Conservation (phyloP, 345 rosid species). For the Lagerstroemia speciosa region DNA sequence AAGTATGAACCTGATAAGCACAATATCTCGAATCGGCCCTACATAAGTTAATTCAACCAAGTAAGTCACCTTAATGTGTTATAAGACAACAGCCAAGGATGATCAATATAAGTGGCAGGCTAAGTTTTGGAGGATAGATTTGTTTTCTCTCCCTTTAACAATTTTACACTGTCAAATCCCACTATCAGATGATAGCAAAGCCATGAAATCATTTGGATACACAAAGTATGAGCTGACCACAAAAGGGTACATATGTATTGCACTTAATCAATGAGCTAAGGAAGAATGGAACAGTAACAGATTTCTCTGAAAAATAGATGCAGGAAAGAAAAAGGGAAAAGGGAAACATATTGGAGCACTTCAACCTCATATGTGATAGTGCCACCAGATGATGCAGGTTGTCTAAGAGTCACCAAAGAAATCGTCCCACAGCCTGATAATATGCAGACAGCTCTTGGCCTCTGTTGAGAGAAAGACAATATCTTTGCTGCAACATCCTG, state of each 20-base stretch:
- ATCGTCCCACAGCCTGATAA: conserved; percentile 89
- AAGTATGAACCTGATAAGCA: conserved; percentile 91
- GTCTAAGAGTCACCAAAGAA: conserved; percentile 78
- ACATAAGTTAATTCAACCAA: conserved; percentile 22
- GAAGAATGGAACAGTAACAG: background rate
- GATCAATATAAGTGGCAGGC: background rate
- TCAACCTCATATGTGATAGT: conserved; percentile 69
- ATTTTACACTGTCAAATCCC: too few relatives aligned
- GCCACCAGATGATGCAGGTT: conserved; percentile 60
- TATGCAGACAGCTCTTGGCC: conserved; percentile 92
- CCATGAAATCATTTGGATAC: too few relatives aligned
- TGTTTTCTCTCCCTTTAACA: too few relatives aligned
- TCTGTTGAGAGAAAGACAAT: conserved; percentile 70
- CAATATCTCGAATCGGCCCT: conserved; percentile 96
- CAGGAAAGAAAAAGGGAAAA: background rate
- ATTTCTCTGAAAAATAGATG: background rate
- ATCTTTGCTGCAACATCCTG: conserved; percentile 85
- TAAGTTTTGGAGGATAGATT: too few relatives aligned
- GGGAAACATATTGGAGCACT: conserved; percentile 11
- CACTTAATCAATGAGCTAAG: background rate
- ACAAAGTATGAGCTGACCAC: too few relatives aligned
- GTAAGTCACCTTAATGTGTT: conserved; percentile 3
- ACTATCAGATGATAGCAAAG: too few relatives aligned
- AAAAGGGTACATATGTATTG: background rate
- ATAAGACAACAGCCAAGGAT: background rate